Percentiles rank a stretch among this genome's conserved stretches.
phyloP scores from a whole-genome alignment of 106 monocot species.

The Allium fistulosum region DNA sequence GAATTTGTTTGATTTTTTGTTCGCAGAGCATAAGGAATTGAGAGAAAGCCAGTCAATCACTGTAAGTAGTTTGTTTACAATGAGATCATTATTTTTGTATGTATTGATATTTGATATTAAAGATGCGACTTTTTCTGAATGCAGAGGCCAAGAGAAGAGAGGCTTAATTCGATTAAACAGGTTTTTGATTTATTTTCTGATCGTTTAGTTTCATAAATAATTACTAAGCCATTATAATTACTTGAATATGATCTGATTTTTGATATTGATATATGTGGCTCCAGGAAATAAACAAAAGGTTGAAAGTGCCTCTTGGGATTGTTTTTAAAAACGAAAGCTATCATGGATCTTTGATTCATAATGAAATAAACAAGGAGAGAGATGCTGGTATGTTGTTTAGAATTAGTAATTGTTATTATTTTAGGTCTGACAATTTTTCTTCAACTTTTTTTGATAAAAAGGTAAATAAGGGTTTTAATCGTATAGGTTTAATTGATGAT shows the following conservation, averaged over 20 bases:
- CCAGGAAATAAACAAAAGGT: conserved; percentile 2
- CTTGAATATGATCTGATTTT: neutral
- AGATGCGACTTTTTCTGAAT: neutral
- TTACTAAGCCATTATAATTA: too few species aligned
- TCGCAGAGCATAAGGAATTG: conserved; percentile 1
- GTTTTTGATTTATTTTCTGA: neutral
- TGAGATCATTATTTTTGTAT: neutral
- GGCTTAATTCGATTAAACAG: conserved; percentile 8
- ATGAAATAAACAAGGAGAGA: neutral
- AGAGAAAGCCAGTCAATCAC: neutral
- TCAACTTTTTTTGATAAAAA: neutral
- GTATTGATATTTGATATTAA: too few species aligned
- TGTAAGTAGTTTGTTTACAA: neutral
- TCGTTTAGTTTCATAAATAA: neutral
- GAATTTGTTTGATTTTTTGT: neutral
- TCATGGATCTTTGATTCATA: neutral
- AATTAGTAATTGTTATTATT: neutral
- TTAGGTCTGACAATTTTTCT: neutral
- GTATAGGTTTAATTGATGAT: conserved; percentile 1
- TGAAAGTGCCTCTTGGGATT: conserved; percentile 3
- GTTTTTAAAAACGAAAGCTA: neutral
- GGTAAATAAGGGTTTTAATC: neutral
- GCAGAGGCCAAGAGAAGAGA: conserved; percentile 3
- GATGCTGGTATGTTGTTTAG: neutral
- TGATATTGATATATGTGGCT: neutral